phyloP scores from a whole-genome alignment of 495 filamentous ascomycete species.

The Penicillium psychrofluorescens region DNA sequence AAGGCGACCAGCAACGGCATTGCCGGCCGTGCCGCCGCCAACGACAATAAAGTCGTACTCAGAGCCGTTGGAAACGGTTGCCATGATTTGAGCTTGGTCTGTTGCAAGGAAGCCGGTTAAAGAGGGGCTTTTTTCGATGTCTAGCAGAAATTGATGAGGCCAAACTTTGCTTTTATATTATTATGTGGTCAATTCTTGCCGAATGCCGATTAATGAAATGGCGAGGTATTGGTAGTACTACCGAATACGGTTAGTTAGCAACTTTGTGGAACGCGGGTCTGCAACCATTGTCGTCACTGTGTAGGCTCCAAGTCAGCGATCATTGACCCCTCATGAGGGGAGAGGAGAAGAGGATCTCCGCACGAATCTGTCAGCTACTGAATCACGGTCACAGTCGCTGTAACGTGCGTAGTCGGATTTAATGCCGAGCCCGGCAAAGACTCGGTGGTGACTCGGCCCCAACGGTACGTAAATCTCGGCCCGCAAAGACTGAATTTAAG shows the following conservation, averaged over 20 bases:
- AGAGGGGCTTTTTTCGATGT: neutral
- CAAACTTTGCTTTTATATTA: neutral
- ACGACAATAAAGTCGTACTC: slow-evolving; percentile 14
- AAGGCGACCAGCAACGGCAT: slow-evolving; percentile 45
- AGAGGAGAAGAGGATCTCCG: slow-evolving; percentile 8
- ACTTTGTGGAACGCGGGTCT: no score
- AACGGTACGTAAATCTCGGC: neutral
- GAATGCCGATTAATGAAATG: neutral
- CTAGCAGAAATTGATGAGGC: neutral
- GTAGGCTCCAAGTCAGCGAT: no score
- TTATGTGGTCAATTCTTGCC: neutral
- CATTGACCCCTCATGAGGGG: slow-evolving; percentile 13
- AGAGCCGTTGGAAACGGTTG: slow-evolving; percentile 15
- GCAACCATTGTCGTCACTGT: no score
- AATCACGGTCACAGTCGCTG: no score
- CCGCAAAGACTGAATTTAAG: neutral
- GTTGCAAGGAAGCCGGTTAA: neutral
- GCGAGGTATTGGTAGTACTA: neutral
- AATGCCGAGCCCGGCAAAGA: neutral
- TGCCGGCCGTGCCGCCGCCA: slow-evolving; percentile 41
- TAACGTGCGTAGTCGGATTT: no score
- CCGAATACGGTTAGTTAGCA: neutral
- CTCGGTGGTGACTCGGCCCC: neutral
- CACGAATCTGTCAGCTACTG: neutral
- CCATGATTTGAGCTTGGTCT: slow-evolving; percentile 10